Evolutionary conservation across 1,284 basidiomycete species (phyloP), one percentile per base, ranked within the genome.

Genomic region (Chiua sp.): DNA sequence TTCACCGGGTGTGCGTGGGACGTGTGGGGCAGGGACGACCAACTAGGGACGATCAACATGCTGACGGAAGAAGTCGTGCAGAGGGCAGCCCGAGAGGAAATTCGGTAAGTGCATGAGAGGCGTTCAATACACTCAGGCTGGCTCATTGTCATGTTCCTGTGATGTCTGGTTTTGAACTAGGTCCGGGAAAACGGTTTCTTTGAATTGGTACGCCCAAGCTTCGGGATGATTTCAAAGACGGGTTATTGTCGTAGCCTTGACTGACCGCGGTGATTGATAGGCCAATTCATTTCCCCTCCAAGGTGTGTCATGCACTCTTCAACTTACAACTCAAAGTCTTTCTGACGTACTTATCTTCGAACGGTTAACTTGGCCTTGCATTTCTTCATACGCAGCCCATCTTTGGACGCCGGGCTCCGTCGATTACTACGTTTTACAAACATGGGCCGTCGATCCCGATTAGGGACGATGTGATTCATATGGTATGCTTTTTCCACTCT

Each of bases 21-120:
- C 2, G 80, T 92, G 5, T 92, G 89, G 88, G 89, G 89, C 23
- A 73, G 79, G 46, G 82, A 86, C 23, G 90, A 92, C 65, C 78
- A 91, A 67, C 77, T 92, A 13, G 90, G 90, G 7, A 91, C 88
- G 3, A 76, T 91, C 54, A 91, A 91, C 71, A 62, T 91, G 47
- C 74, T 92, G 56, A 91, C 90, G 4, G 82, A 85, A n/a, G 81
- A 84, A 12, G 80, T 90, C 11, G 87, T 91, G 18, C 78, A 82
- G 66, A 77, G 77, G 48, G 82, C 86, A 16, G 85, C 87, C 20
- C 72, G 76, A 53, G 85, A 87, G 63, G 87, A 91, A 68, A 85
- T 92, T 48, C 79, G 78, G 87, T 88, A 65, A 50, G 79, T 77
- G 59, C 26, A 26, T 26, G 26, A 26, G 26, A 26, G 26, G 26